These are phyloP conservation scores for Zanthoxylum bungeanum DNA, from an alignment of 345 rosid genomes.

Conservation along the genomic window DNA sequence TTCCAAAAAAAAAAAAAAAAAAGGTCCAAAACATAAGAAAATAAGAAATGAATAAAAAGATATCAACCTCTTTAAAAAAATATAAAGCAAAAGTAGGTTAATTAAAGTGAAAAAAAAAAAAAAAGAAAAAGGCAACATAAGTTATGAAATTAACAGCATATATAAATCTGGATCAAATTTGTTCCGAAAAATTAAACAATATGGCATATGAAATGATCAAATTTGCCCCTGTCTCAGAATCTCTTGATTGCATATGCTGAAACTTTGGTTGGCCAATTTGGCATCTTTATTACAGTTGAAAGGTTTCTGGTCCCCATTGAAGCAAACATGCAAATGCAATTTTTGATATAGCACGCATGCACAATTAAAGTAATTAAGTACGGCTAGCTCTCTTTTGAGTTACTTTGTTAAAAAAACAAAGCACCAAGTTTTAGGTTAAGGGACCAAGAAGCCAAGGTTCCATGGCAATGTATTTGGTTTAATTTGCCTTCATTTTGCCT, in stretches of 20 bases:
- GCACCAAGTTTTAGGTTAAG: not conserved
- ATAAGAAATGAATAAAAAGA: too few species aligned
- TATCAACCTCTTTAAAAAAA: too few species aligned
- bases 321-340: slow-evolving; percentile 5
- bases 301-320: slow-evolving; percentile 23
- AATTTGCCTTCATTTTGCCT: slow-evolving; percentile 1
- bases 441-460: not conserved
- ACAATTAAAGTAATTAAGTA: slow-evolving; percentile 13
- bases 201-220: too few species aligned
- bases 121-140: not conserved
- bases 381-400: not conserved
- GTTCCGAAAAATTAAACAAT: too few species aligned
- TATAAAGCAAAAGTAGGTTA: not conserved
- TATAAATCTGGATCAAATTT: too few species aligned
- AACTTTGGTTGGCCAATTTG: slow-evolving; percentile 23
- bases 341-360: slow-evolving; percentile 16
- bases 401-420: slow-evolving; percentile 2
- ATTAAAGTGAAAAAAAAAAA: not conserved
- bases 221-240: too few species aligned
- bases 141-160: not conserved
- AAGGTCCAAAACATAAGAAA: too few species aligned
- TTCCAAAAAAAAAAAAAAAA: too few species aligned
- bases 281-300: slow-evolving; percentile 27
- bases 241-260: slow-evolving; percentile 24
- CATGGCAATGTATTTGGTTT: not conserved